Conservation (phyloP, 2,329 filamentous ascomycete species). For the Canariomyces notabilis region DNA sequence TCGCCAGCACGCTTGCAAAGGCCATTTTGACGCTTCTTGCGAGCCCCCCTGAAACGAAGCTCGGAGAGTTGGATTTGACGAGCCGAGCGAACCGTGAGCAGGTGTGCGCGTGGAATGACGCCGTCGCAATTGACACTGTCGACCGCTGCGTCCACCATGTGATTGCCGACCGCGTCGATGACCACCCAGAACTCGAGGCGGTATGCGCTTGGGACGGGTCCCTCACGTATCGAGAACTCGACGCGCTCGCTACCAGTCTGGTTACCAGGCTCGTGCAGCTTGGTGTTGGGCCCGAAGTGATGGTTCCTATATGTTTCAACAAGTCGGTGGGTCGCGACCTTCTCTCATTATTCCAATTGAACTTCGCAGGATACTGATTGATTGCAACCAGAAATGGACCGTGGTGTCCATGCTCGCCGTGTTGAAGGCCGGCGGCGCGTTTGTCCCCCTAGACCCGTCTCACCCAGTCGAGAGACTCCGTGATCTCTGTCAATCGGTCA, state of each 20-base stretch:
- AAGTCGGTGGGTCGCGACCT: constrained; percentile 24
- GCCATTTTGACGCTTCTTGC: constrained; percentile 17
- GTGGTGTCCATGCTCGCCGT: constrained; percentile 25
- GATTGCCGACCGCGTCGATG: constrained; percentile 35
- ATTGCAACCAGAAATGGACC: constrained; percentile 25
- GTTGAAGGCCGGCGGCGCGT: constrained; percentile 24
- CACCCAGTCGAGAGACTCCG: constrained; percentile 24
- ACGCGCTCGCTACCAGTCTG: constrained; percentile 34
- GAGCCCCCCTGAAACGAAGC: constrained; percentile 4
- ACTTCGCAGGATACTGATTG: too few relatives aligned
- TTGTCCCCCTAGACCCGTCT: constrained; percentile 24
- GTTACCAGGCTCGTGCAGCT: constrained; percentile 29
- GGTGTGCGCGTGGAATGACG: constrained; percentile 37
- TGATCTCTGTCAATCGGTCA: constrained; percentile 19
- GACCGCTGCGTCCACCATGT: constrained; percentile 43
- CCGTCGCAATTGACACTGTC: constrained; percentile 35
- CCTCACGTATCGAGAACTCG: constrained; percentile 43
- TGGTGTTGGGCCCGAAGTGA: constrained; percentile 17
- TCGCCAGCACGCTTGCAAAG: constrained; percentile 19
- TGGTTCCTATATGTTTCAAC: constrained; percentile 34
- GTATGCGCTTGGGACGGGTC: constrained; percentile 47
- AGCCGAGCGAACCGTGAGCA: constrained; percentile 35
- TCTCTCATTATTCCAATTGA: too few relatives aligned
- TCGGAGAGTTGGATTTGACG: constrained; percentile 13
- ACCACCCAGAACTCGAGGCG: constrained; percentile 36